Evolutionary conservation across 2,329 filamentous ascomycete genomes (phyloP).

Genomic region (Aspergillus tamarii): DNA sequence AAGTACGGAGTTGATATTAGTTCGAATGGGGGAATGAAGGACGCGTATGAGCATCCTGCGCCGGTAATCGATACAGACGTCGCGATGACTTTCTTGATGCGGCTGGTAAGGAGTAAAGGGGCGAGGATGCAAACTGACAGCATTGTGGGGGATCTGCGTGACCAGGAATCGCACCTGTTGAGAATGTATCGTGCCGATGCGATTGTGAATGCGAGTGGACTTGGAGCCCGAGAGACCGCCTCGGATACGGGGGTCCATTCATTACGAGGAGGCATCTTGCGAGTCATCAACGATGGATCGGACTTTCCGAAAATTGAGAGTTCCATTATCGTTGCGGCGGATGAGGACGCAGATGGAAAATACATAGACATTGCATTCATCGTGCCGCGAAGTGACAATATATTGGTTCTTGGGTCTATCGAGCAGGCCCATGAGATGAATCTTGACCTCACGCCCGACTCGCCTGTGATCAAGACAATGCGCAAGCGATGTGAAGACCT

Average conservation of each 20-base stretch:
- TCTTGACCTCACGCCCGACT: conserved; percentile 45
- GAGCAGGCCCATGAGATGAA: conserved; percentile 8
- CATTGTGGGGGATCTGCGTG: background rate
- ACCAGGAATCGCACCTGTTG: background rate
- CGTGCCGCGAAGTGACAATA: conserved; percentile 16
- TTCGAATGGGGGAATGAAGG: conserved; percentile 26
- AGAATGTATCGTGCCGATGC: conserved; percentile 27
- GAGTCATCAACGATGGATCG: conserved; percentile 51
- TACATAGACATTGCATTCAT: conserved; percentile 14
- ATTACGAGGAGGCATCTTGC: conserved; percentile 49
- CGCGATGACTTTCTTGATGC: conserved; percentile 48
- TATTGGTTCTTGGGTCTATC: conserved; percentile 12
- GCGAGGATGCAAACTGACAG: conserved; percentile 30
- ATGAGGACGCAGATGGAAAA: conserved; percentile 22
- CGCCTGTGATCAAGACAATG: conserved; percentile 47
- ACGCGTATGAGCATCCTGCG: conserved; percentile 51
- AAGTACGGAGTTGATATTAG: conserved; percentile 32
- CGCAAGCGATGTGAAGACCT: conserved; percentile 48
- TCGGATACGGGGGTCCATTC: conserved; percentile 48
- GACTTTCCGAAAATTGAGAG: conserved; percentile 47
- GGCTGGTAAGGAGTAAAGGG: conserved; percentile 49
- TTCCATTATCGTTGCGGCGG: conserved; percentile 43
- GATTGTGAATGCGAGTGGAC: conserved; percentile 51
- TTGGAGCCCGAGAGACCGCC: conserved; percentile 45
- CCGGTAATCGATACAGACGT: conserved; percentile 53